A percentile compares a stretch with the other conserved stretches of the same genome.
Evolutionary conservation across 352 stramenopile species (phyloP).

Genomic region (Globisporangium alternatum): DNA sequence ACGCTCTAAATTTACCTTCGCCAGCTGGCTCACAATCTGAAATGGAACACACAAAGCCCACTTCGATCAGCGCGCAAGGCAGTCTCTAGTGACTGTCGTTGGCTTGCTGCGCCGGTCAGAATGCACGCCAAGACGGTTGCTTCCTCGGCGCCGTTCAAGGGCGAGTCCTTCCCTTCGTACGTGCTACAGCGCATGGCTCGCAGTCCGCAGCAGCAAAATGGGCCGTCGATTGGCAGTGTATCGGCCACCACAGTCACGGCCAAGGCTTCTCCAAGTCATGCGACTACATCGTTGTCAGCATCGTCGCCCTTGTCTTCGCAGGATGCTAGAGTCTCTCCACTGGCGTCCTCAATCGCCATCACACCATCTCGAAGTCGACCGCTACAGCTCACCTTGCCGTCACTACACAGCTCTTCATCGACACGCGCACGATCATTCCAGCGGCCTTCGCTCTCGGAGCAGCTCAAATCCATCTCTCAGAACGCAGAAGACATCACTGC

Average conservation of each 20-base stretch:
- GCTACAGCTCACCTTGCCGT: background rate
- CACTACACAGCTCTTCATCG: background rate
- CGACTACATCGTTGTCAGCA: background rate
- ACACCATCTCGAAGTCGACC: conserved; percentile 6
- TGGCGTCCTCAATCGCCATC: background rate
- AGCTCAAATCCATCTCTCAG: conserved; percentile 58
- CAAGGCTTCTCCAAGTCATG: background rate
- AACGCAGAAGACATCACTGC: conserved; percentile 44
- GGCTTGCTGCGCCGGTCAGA: background rate
- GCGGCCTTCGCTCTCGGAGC: conserved; percentile 56
- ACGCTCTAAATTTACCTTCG: no score
- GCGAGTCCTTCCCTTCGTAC: conserved; percentile 60
- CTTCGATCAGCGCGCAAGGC: background rate
- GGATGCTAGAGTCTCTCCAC: background rate
- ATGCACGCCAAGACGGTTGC: background rate
- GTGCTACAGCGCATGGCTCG: conserved; percentile 30
- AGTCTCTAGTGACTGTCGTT: background rate
- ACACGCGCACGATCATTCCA: conserved; percentile 8
- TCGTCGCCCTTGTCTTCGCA: background rate
- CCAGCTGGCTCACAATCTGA: no score
- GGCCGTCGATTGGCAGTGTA: background rate
- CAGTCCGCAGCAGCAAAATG: background rate
- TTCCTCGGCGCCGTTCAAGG: conserved; percentile 44
- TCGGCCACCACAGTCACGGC: background rate
- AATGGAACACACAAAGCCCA: no score